These are phyloP conservation scores for Pythium chondricola DNA, from an alignment of 352 stramenopile species.

Conservation along the genomic window DNA sequence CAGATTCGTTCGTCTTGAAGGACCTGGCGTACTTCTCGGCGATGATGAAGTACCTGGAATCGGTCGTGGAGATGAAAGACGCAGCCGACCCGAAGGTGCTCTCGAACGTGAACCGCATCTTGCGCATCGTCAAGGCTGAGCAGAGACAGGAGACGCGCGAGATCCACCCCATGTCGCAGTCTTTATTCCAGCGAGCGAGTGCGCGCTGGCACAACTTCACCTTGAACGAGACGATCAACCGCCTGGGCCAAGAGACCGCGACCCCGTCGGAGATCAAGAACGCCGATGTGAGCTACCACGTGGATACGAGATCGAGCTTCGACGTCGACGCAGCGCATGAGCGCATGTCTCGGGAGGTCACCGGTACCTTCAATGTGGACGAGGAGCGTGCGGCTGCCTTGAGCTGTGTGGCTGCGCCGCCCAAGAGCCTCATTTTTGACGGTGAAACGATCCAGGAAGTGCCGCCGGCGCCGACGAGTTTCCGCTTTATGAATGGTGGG, in stretches of 20 bases:
- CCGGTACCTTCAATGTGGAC: slow-evolving; percentile 49
- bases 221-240: slow-evolving; percentile 18
- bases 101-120: slow-evolving; percentile 68
- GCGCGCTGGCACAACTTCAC: slow-evolving; percentile 68
- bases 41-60: slow-evolving; percentile 36
- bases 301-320: slow-evolving; percentile 24
- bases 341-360: slow-evolving; percentile 20
- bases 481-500: slow-evolving; percentile 34
- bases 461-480: slow-evolving; percentile 45
- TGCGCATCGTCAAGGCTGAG: slow-evolving; percentile 67
- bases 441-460: slow-evolving; percentile 47
- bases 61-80: slow-evolving; percentile 17
- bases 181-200: slow-evolving; percentile 56
- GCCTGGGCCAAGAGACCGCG: no score
- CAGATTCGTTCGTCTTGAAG: slow-evolving; percentile 40
- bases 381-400: slow-evolving; percentile 31
- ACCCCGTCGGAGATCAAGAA: background rate
- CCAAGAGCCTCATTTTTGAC: slow-evolving; percentile 69
- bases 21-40: slow-evolving; percentile 61
- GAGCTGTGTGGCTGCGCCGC: slow-evolving; percentile 23
- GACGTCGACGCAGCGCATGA: slow-evolving; percentile 51
- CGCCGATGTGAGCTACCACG: background rate
- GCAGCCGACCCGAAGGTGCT: slow-evolving; percentile 34
- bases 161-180: slow-evolving; percentile 41
- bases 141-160: slow-evolving; percentile 35